Conservation (phyloP, 148 eudicot species). For the Silene latifolia region DNA sequence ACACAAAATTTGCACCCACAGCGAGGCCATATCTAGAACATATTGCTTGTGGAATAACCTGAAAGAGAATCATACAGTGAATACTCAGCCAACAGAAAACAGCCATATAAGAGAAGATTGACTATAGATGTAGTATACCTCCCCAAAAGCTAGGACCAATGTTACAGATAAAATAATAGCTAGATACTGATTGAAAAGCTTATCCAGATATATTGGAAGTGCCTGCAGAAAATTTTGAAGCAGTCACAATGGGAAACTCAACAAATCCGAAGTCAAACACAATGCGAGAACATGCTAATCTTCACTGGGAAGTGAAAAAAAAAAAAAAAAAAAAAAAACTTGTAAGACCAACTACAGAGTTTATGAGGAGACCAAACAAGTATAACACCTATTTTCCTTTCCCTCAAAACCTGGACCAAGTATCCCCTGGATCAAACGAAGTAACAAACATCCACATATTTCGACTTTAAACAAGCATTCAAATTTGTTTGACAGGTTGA, state of each 20-base stretch:
- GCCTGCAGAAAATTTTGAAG: conserved; percentile 58
- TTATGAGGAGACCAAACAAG: background rate
- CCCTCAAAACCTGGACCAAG: background rate
- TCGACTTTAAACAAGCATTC: background rate
- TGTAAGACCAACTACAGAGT: conserved; percentile 4
- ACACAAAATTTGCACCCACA: conserved; percentile 85
- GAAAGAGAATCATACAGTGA: conserved; percentile 11
- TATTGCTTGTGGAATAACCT: conserved; percentile 97
- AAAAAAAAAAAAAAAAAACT: background rate
- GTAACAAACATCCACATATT: no score
- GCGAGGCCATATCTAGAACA: conserved; percentile 93
- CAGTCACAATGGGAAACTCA: conserved; percentile 1
- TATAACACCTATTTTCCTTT: background rate
- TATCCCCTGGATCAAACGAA: background rate
- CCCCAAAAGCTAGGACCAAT: conserved; percentile 90
- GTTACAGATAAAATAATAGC: conserved; percentile 94
- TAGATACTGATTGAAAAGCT: conserved; percentile 81
- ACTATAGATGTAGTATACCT: conserved; percentile 40
- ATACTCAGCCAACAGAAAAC: background rate
- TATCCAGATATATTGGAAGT: conserved; percentile 89
- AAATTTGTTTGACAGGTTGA: conserved; percentile 1
- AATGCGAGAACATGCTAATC: background rate
- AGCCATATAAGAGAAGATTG: background rate
- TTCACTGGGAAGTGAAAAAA: conserved; percentile 1
- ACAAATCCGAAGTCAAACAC: background rate